Evolutionary conservation across 495 filamentous ascomycete species (phyloP), one percentile per base, ranked within the genome.

Genomic region (Platismatia glauca): DNA sequence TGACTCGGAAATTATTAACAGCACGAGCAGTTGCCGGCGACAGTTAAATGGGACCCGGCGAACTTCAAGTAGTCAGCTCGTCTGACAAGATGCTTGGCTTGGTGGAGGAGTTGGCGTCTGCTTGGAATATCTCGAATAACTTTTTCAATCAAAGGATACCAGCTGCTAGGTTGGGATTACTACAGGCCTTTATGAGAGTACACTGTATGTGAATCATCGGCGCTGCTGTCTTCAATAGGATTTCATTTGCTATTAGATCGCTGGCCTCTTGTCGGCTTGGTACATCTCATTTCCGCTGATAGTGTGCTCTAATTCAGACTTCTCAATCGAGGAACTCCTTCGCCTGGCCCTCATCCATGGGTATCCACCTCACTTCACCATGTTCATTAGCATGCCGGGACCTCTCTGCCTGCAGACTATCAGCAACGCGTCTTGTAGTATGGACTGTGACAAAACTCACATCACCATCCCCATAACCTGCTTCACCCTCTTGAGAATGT

Each of bases 401-500:
- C n/a, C 38, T 33, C n/a, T 58, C 27, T 58, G 57, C 35, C 22
- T 44, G 31, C 18, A 41, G 5, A 31, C n/a, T 44, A 4, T 44
- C 29, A 44, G 57, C n/a, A 33, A 44, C 12, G 16, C 18, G 24
- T 6, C 22, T 43, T 29, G 6, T n/a, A 2, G 18, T 13, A 41
- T 31, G 8, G 4, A 29, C 27, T 0, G 15, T 16, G 24, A 53
- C 50, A 31, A 6, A 2, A 58, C 57, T 31, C 38, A 38, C 31
- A 61, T 61, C 22, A 55, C 44, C 29, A 53, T 43, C 7, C 34
- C n/a, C 35, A 37, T 27, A 18, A 61, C 18, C 16, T 61, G 44
- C 27, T 61, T 53, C 33, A 61, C 15, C 44, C 44, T 18, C 31
- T 53, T 50, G 13, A 39, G 34, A 31, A 61, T 50, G 13, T 61